Evolutionary conservation across 805 yeast species (phyloP).

Genomic region (Zygotorulaspora sp.): DNA sequence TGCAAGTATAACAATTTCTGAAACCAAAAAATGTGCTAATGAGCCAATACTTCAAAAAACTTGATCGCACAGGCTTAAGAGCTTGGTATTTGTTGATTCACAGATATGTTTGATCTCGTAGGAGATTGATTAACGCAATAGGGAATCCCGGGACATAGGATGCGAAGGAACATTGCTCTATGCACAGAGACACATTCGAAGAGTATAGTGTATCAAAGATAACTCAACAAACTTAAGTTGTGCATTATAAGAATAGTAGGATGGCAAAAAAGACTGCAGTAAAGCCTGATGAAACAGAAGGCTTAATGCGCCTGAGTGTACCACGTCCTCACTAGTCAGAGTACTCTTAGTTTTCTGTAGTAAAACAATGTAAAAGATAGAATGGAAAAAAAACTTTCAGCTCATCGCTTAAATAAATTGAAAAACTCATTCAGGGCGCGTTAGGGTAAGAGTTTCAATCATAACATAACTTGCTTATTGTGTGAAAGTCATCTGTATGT

Average conservation of each 20-base stretch:
- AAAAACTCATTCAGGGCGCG: neutral
- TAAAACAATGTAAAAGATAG: too few species aligned
- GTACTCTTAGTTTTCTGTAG: too few species aligned
- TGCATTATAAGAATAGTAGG: too few species aligned
- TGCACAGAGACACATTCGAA: conserved; percentile 38
- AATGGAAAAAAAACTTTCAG: neutral
- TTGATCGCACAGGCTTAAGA: too few species aligned
- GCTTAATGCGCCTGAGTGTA: conserved; percentile 1
- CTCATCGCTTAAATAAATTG: neutral
- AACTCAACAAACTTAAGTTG: conserved; percentile 35
- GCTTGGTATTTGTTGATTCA: too few species aligned
- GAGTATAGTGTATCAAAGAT: conserved; percentile 16
- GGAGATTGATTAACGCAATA: neutral
- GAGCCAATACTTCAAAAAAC: too few species aligned
- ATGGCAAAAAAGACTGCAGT: too few species aligned
- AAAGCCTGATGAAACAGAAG: too few species aligned
- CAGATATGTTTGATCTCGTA: too few species aligned
- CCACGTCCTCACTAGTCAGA: too few species aligned
- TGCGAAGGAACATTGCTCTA: conserved; percentile 14
- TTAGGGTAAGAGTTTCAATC: neutral
- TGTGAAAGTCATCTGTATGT: neutral
- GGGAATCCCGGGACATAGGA: conserved; percentile 13
- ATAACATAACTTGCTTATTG: neutral
- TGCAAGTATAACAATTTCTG: too few species aligned
- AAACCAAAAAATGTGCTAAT: too few species aligned